Percentiles rank a stretch among this genome's conserved stretches.
phyloP scores from a whole-genome alignment of 352 stramenopile genomes.

The Pythium sp. region DNA sequence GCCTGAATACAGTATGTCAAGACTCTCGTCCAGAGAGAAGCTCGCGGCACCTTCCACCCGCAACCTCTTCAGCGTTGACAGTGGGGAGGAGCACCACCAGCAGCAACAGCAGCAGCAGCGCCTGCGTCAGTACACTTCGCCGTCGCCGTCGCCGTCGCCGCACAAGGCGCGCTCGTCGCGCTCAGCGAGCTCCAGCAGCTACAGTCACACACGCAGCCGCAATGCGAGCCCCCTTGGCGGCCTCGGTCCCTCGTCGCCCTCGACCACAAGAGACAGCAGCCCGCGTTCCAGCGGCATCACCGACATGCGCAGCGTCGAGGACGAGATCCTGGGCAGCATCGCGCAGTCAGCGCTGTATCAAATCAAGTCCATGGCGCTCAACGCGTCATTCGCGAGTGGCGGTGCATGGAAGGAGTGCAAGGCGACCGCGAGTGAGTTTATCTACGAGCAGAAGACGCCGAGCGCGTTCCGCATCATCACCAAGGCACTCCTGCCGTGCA shows the following conservation, averaged over 20 bases:
- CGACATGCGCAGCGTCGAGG: slow-evolving; percentile 10
- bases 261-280: slow-evolving; percentile 13
- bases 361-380: slow-evolving; percentile 10
- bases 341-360: slow-evolving; percentile 14
- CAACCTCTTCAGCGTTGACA: slow-evolving; percentile 13
- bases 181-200: slow-evolving; percentile 17
- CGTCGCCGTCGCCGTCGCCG: not conserved
- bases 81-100: not conserved
- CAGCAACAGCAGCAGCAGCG: not conserved
- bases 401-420: slow-evolving; percentile 11
- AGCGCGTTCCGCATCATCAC: slow-evolving; percentile 21
- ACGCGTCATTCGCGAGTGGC: slow-evolving; percentile 7
- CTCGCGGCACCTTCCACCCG: not conserved
- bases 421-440: slow-evolving; percentile 2
- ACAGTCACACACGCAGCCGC: slow-evolving; percentile 10
- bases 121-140: not conserved
- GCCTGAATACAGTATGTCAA: not conserved
- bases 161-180: not conserved
- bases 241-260: slow-evolving; percentile 5
- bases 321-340: slow-evolving; percentile 17
- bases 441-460: slow-evolving; percentile 12
- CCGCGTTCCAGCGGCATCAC: slow-evolving; percentile 9
- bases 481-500: slow-evolving; percentile 23
- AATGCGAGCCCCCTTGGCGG: not conserved
- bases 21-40: not conserved